Evolutionary conservation across 2,329 filamentous ascomycete genomes (phyloP).

Genomic region (Cercospora janseana): DNA sequence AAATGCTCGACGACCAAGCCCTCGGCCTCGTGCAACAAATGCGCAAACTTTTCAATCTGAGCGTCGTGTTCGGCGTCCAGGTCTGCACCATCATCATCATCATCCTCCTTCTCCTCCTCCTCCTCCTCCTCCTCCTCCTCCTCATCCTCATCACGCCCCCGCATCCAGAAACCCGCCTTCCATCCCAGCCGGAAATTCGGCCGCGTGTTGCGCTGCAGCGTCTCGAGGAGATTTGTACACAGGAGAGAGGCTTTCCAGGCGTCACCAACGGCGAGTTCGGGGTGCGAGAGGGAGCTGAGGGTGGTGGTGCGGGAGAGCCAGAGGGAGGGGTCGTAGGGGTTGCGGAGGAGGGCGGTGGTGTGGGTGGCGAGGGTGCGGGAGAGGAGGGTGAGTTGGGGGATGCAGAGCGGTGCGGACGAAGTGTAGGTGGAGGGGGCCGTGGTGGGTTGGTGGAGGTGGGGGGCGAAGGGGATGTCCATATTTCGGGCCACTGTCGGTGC

Average conservation of each 20-base stretch:
- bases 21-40: slow-evolving; percentile 19
- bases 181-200: slow-evolving; percentile 26
- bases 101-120: neutral
- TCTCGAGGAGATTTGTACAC: slow-evolving; percentile 16
- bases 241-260: slow-evolving; percentile 29
- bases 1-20: slow-evolving; percentile 20
- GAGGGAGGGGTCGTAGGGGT: slow-evolving; percentile 31
- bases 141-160: slow-evolving; percentile 10
- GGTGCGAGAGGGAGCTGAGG: slow-evolving; percentile 26
- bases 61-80: slow-evolving; percentile 15
- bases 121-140: slow-evolving; percentile 4
- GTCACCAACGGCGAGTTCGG: slow-evolving; percentile 35
- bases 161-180: slow-evolving; percentile 34
- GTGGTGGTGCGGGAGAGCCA: slow-evolving; percentile 30
- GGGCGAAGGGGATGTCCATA: slow-evolving; percentile 27
- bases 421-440: slow-evolving; percentile 15
- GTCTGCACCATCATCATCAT: neutral
- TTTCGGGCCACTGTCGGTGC: neutral
- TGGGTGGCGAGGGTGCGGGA: slow-evolving; percentile 13
- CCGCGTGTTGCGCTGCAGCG: slow-evolving; percentile 10
- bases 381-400: slow-evolving; percentile 8
- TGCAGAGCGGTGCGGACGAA: too few relatives aligned
- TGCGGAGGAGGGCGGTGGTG: slow-evolving; percentile 19
- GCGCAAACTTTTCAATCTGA: slow-evolving; percentile 11
- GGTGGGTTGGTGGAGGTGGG: slow-evolving; percentile 24